Conservation (phyloP, 225 moss, liverwort and hornwort species). For the Pseudoscleropodium purum region DNA sequence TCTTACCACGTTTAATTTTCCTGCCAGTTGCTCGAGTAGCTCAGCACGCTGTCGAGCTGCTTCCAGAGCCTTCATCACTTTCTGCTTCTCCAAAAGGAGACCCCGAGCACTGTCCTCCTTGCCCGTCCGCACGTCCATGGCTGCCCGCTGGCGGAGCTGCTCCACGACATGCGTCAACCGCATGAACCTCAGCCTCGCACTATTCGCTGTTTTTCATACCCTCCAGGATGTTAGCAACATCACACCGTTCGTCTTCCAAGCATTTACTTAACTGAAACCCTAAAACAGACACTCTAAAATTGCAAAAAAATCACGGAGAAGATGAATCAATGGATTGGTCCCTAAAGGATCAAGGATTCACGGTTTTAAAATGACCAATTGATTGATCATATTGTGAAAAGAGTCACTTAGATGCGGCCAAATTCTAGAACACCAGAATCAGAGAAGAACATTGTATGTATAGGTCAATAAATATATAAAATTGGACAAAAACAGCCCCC, state of each 20-base stretch:
- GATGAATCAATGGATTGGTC: background rate
- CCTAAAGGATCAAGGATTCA: background rate
- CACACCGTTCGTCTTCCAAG: background rate
- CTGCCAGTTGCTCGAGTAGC: slow-evolving; percentile 63
- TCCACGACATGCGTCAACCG: slow-evolving; percentile 83
- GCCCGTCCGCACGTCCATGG: slow-evolving; percentile 59
- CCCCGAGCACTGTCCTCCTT: slow-evolving; percentile 65
- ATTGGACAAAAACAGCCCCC: background rate
- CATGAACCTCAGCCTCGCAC: slow-evolving; percentile 80
- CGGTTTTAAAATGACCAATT: background rate
- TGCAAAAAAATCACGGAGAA: background rate
- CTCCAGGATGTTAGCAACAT: background rate
- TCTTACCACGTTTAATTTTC: slow-evolving; percentile 75
- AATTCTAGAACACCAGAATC: too few species aligned
- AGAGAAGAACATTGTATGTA: background rate
- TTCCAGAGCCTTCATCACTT: slow-evolving; percentile 89
- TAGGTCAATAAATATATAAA: background rate
- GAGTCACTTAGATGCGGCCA: background rate
- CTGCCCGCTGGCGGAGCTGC: slow-evolving; percentile 79
- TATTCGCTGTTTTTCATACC: slow-evolving; percentile 38
- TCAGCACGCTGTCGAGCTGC: slow-evolving; percentile 62
- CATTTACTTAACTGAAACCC: background rate
- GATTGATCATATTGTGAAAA: background rate
- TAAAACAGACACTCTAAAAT: background rate
- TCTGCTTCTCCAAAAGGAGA: slow-evolving; percentile 78